Conservation (phyloP, 2,329 filamentous ascomycete species). For the Neobulgaria alba region DNA sequence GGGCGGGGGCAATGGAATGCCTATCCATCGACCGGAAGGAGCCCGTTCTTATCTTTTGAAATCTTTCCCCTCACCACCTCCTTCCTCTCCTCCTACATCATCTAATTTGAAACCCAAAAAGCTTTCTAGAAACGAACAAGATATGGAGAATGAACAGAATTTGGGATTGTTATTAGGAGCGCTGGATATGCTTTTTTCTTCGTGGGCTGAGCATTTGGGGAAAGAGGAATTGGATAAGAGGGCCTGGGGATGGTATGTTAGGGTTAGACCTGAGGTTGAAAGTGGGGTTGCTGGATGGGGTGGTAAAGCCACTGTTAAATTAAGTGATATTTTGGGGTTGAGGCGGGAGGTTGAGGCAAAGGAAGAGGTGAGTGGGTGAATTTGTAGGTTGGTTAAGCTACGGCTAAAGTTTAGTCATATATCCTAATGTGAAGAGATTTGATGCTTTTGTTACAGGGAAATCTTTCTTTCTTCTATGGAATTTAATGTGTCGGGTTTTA, state of each 20-base stretch:
- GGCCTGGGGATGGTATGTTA: constrained; percentile 76
- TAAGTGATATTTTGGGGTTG: constrained; percentile 58
- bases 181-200: constrained; percentile 62
- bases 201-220: constrained; percentile 60
- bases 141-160: constrained; percentile 59
- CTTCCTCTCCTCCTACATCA: neutral
- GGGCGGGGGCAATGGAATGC: constrained; percentile 44
- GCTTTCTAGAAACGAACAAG: constrained; percentile 41
- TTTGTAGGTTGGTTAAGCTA: too few species aligned
- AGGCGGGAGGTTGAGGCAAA: too few species aligned
- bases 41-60: constrained; percentile 51
- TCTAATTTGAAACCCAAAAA: constrained; percentile 36
- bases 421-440: too few species aligned
- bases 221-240: constrained; percentile 61
- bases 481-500: too few species aligned
- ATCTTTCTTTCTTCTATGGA: too few species aligned
- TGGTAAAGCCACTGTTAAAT: constrained; percentile 61
- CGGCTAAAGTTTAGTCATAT: too few species aligned
- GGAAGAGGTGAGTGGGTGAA: too few species aligned
- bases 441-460: too few species aligned
- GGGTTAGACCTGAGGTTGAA: constrained; percentile 67
- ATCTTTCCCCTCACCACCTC: constrained; percentile 43
- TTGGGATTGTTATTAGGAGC: constrained; percentile 61
- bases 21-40: constrained; percentile 65
- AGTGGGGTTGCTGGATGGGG: constrained; percentile 73